Evolutionary conservation across 768 basidiomycete genomes (phyloP), one percentile per base, ranked within the genome.

Genomic region (Psilocybe cyanescens): DNA sequence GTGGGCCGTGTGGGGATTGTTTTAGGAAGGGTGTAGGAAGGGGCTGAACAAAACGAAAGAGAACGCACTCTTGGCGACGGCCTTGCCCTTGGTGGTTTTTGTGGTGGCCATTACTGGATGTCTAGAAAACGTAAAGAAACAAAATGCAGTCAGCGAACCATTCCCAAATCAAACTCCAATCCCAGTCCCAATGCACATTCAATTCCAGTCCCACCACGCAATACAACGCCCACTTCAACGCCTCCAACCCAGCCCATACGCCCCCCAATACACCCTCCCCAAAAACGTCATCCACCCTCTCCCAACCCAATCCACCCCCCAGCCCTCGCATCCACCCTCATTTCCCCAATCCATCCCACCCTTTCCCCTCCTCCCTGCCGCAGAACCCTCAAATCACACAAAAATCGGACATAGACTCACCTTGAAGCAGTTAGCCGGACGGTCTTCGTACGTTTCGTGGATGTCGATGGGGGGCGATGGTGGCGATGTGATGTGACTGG

Each of bases 81-180:
- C 78, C 80, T 87, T 89, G 70, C 83, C 81, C 80, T 91, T 91
- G 62, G 82, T 71, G 54, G 83, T 79, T 80, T 91, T 90, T 64
- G 88, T 85, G 57, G 85, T 79, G 77, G 89, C 86, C 89, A 91
- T 90, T 76, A 60, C 60, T 70, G 57, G 39, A 35, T 65, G 64
- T 67, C 65, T 59, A 55, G n/a, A 54, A 17, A 48, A 41, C 17
- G 46, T 8, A 52, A 41, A 39, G 58, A 17, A 39, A 46, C 37
- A 17, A 39, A 46, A 46, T 24, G 14, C 53, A 51, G 47, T 11
- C 35, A 29, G 41, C 39, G 14, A 41, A 45, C 46, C 14, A 51
- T 1, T 24, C 30, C 45, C 14, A 29, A 44, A 29, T 30, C 35
- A 19, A 39, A 17, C 17, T 9, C 37, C 53, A 14, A 39, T 8